phyloP scores from a whole-genome alignment of 495 filamentous ascomycete species.

The Aspergillus affinis region DNA sequence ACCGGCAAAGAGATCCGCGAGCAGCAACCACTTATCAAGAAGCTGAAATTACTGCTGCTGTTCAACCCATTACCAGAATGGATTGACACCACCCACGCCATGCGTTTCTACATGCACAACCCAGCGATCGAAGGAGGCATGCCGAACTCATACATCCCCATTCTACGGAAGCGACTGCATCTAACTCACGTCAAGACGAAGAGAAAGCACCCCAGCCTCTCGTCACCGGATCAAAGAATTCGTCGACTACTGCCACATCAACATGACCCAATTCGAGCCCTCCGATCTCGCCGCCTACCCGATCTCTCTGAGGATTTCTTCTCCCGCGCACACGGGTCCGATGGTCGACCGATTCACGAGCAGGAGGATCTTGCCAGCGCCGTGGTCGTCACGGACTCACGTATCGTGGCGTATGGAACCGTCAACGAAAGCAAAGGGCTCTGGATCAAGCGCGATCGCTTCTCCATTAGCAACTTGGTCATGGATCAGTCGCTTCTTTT shows the following conservation, averaged over 20 bases:
- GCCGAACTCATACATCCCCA: not conserved
- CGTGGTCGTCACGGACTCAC: slow-evolving; percentile 42
- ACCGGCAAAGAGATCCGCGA: slow-evolving; percentile 33
- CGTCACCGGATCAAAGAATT: slow-evolving; percentile 32
- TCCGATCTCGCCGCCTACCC: slow-evolving; percentile 30
- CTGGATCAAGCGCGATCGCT: slow-evolving; percentile 48
- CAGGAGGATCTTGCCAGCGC: slow-evolving; percentile 30
- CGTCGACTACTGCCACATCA: slow-evolving; percentile 36
- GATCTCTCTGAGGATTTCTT: slow-evolving; percentile 48
- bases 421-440: slow-evolving; percentile 38
- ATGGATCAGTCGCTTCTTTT: slow-evolving; percentile 25
- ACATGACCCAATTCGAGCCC: slow-evolving; percentile 38
- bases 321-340: slow-evolving; percentile 37
- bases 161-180: not conserved
- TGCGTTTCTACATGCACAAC: slow-evolving; percentile 35
- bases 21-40: slow-evolving; percentile 39
- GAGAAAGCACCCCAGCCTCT: slow-evolving; percentile 13
- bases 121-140: slow-evolving; percentile 18
- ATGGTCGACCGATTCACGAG: slow-evolving; percentile 35
- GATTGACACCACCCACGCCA: slow-evolving; percentile 35
- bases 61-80: slow-evolving; percentile 43
- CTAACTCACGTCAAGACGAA: too few species aligned
- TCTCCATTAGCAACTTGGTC: slow-evolving; percentile 40
- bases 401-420: slow-evolving; percentile 35
- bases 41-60: slow-evolving; percentile 40